phyloP scores from a whole-genome alignment of 495 filamentous ascomycete genomes.

The Jackrogersella minutella region DNA sequence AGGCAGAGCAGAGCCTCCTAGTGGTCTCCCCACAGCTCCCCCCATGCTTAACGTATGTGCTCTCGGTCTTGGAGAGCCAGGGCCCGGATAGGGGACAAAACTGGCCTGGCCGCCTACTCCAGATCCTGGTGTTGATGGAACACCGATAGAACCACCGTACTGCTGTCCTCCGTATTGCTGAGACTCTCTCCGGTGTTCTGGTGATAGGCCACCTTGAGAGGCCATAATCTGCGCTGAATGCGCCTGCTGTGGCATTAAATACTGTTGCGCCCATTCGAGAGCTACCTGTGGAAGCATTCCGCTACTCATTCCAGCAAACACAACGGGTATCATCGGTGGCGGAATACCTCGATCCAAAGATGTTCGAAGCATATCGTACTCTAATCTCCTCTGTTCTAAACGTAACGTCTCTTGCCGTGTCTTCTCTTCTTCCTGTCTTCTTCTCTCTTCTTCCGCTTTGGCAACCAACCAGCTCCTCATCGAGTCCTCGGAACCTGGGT shows the following conservation, averaged over 20 bases:
- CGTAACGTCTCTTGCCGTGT: constrained; percentile 79
- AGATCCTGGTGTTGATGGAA: constrained; percentile 57
- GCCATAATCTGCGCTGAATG: constrained; percentile 62
- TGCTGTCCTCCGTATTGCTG: constrained; percentile 50
- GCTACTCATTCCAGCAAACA: constrained; percentile 85
- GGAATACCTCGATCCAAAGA: constrained; percentile 83
- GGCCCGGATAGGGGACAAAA: constrained; percentile 45
- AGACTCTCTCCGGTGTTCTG: constrained; percentile 56
- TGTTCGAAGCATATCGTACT: constrained; percentile 84
- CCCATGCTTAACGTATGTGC: constrained; percentile 50
- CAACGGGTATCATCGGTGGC: constrained; percentile 84
- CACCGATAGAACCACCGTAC: constrained; percentile 52
- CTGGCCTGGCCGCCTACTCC: constrained; percentile 49
- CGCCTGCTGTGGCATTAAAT: constrained; percentile 62
- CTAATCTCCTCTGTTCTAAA: constrained; percentile 83
- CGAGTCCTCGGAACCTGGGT: constrained; percentile 78
- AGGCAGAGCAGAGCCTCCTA: constrained; percentile 43
- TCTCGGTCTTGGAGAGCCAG: constrained; percentile 53
- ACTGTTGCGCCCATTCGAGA: constrained; percentile 80
- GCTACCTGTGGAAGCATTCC: constrained; percentile 62
- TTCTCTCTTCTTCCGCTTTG: constrained; percentile 84
- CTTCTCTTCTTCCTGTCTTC: constrained; percentile 87
- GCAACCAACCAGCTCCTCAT: constrained; percentile 84
- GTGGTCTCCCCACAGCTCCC: constrained; percentile 41
- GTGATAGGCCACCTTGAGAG: constrained; percentile 56